These are phyloP conservation scores for Mucor lusitanicus DNA, from an alignment of 371 early-diverging fungal genomes.

Conservation along the genomic window DNA sequence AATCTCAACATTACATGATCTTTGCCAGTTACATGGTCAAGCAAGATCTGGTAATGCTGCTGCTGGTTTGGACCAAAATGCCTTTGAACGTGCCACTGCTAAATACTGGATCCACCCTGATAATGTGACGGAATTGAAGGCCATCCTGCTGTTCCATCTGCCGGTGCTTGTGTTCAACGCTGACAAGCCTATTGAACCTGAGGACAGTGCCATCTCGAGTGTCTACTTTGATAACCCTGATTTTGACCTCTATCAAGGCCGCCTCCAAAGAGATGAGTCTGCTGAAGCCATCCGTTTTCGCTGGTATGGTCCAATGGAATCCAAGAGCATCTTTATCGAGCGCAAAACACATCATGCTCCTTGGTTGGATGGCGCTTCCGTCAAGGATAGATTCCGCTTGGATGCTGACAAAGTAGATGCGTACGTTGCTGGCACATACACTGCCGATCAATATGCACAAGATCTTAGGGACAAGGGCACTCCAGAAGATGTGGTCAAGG, in stretches of 20 bases:
- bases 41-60: conserved; percentile 54
- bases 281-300: conserved; percentile 93
- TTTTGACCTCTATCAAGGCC: conserved; percentile 90
- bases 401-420: conserved; percentile 89
- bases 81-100: conserved; percentile 85
- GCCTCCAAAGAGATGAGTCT: conserved; percentile 90
- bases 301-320: conserved; percentile 76
- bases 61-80: conserved; percentile 64
- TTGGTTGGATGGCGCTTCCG: conserved; percentile 96
- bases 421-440: conserved; percentile 82
- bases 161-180: conserved; percentile 93
- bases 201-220: conserved; percentile 89
- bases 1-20: conserved; percentile 86
- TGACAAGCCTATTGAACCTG: conserved; percentile 65
- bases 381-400: conserved; percentile 93
- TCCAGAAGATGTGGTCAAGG: conserved; percentile 72
- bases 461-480: conserved; percentile 80
- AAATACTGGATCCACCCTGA: conserved; percentile 99
- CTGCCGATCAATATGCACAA: conserved; percentile 69
- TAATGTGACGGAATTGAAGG: conserved; percentile 95
- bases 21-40: conserved; percentile 78
- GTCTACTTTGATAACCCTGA: conserved; percentile 95
- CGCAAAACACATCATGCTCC: conserved; percentile 97
- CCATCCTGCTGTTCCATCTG: conserved; percentile 88
- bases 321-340: conserved; percentile 88